Evolutionary conservation across 1,139 yeast species (phyloP).

Genomic region (Magnusiomyces paraingens): DNA sequence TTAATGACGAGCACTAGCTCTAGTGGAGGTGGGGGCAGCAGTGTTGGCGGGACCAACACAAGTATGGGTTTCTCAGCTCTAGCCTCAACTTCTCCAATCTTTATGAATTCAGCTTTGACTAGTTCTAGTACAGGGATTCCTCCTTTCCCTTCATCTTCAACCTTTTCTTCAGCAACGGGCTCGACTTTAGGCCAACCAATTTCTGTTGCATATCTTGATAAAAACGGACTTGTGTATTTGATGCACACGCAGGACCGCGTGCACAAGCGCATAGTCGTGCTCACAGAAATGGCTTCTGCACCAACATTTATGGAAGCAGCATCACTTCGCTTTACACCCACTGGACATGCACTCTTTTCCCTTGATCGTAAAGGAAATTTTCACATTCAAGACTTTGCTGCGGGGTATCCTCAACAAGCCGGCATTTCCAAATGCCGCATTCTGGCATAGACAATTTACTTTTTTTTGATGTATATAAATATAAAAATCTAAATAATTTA

Average conservation of each 20-base stretch:
- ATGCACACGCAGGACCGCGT: slow-evolving; percentile 51
- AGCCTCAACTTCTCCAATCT: too few species aligned
- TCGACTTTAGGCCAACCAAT: slow-evolving; percentile 36
- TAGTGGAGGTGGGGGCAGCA: too few species aligned
- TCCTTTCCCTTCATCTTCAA: too few species aligned
- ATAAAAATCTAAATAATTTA: too few species aligned
- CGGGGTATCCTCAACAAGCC: slow-evolving; percentile 71
- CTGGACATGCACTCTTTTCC: slow-evolving; percentile 71
- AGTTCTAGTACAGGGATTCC: too few species aligned
- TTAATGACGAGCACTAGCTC: too few species aligned
- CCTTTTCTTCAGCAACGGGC: too few species aligned
- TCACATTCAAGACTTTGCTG: slow-evolving; percentile 79
- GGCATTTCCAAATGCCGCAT: slow-evolving; percentile 64
- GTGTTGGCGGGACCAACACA: too few species aligned
- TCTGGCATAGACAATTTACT: slow-evolving; percentile 18
- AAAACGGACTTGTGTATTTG: slow-evolving; percentile 67
- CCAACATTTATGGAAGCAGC: slow-evolving; percentile 60
- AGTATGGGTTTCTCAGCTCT: too few species aligned
- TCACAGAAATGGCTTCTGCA: slow-evolving; percentile 75
- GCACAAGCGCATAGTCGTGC: slow-evolving; percentile 54
- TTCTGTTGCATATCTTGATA: slow-evolving; percentile 71
- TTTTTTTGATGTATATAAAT: too few species aligned
- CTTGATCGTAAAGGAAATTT: slow-evolving; percentile 78
- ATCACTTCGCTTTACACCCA: slow-evolving; percentile 62
- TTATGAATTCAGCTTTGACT: too few species aligned